These are phyloP conservation scores for Penstemon davidsonii DNA, from an alignment of 257 asterid species.

Conservation along the genomic window DNA sequence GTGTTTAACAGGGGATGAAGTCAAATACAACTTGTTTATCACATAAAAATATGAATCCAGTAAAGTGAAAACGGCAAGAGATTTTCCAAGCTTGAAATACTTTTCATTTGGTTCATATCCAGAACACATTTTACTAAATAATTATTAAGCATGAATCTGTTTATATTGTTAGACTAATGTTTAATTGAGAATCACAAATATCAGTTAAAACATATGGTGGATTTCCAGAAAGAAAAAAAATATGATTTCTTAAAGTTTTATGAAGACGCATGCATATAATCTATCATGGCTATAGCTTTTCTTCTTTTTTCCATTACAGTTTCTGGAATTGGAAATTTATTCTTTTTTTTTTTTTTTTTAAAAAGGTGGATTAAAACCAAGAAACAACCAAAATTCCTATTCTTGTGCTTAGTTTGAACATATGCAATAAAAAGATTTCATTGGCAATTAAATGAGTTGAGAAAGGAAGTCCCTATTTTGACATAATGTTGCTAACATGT, in stretches of 20 bases:
- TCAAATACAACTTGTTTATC: constrained; percentile 18
- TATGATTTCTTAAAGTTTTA: neutral
- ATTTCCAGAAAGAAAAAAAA: neutral
- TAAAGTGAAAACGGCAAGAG: constrained; percentile 18
- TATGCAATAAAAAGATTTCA: neutral
- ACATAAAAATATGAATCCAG: constrained; percentile 6
- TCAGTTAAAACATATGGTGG: neutral
- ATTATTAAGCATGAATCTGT: neutral
- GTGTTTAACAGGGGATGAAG: neutral
- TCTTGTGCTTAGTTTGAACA: neutral
- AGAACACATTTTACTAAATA: too few species aligned
- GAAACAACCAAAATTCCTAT: neutral
- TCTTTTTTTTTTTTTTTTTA: neutral
- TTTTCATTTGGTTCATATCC: too few species aligned
- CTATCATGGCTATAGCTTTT: neutral
- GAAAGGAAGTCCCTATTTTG: neutral
- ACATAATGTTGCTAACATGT: neutral
- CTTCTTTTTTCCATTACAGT: neutral
- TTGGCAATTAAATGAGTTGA: constrained; percentile 1
- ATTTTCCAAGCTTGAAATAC: constrained; percentile 10
- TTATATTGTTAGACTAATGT: neutral
- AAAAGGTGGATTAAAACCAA: neutral
- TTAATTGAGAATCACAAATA: constrained; percentile 1
- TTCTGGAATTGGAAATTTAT: neutral
- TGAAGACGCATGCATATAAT: neutral